Conservation (phyloP, 768 basidiomycete genomes). For the Hypsizygus marmoreus region DNA sequence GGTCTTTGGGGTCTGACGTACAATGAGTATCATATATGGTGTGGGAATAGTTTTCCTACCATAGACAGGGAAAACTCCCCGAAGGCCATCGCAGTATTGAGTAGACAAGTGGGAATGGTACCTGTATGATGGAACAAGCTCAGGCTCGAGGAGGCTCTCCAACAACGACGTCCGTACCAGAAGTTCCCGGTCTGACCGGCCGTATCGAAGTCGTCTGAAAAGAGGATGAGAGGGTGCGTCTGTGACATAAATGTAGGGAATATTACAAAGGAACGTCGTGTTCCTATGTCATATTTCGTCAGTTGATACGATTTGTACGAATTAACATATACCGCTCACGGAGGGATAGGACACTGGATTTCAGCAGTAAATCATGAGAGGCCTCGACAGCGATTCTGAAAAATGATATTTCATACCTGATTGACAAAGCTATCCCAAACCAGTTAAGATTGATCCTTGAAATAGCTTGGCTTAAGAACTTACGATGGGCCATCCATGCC, state of each 20-base stretch:
- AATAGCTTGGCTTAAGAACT: constrained; percentile 16
- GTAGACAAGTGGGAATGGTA: constrained; percentile 34
- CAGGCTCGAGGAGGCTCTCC: too few relatives aligned
- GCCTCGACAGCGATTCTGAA: too few relatives aligned
- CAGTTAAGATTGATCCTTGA: constrained; percentile 14
- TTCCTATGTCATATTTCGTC: constrained; percentile 12
- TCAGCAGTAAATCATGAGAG: too few relatives aligned
- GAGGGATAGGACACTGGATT: constrained; percentile 37
- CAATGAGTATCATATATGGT: neutral
- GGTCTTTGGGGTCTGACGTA: constrained; percentile 33
- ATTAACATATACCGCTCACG: constrained; percentile 17
- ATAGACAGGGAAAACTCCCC: constrained; percentile 29
- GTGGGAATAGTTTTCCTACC: constrained; percentile 7
- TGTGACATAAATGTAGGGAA: neutral
- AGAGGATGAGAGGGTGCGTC: constrained; percentile 4
- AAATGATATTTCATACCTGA: constrained; percentile 20
- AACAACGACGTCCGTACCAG: too few relatives aligned
- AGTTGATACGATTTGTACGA: neutral
- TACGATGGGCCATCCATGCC: constrained; percentile 33
- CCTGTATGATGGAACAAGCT: constrained; percentile 27
- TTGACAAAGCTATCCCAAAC: constrained; percentile 36
- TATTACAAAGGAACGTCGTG: constrained; percentile 21
- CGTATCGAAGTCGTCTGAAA: constrained; percentile 37
- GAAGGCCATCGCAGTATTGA: constrained; percentile 51
- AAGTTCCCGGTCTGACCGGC: constrained; percentile 31